These are phyloP conservation scores for Zygosaccharomyces pseudobailii DNA, from an alignment of 1,139 yeast species.

Conservation along the genomic window DNA sequence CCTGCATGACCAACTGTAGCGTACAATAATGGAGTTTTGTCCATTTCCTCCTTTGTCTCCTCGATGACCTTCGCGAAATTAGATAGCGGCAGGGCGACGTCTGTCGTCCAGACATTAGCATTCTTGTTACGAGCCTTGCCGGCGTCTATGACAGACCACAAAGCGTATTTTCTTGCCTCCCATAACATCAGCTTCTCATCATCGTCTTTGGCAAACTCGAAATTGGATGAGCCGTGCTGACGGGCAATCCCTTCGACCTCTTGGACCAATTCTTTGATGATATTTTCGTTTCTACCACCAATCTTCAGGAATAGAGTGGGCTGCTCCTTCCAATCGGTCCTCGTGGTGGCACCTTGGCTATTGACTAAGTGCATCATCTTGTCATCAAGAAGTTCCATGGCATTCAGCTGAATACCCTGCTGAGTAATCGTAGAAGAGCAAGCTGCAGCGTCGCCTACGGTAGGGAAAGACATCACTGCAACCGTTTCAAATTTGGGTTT, in stretches of 20 bases:
- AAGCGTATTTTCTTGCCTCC: slow-evolving; percentile 84
- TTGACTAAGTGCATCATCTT: slow-evolving; percentile 68
- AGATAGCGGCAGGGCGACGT: slow-evolving; percentile 86
- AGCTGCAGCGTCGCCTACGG: slow-evolving; percentile 58
- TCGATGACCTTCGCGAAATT: slow-evolving; percentile 56
- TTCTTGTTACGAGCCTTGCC: slow-evolving; percentile 48
- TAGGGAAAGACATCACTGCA: slow-evolving; percentile 61
- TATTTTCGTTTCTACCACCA: slow-evolving; percentile 55
- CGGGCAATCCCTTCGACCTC: slow-evolving; percentile 53
- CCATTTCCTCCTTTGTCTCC: slow-evolving; percentile 54
- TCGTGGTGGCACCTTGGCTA: slow-evolving; percentile 53
- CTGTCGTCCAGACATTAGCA: slow-evolving; percentile 78
- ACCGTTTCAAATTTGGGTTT: slow-evolving; percentile 60
- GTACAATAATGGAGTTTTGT: slow-evolving; percentile 49
- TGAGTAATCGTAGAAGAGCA: slow-evolving; percentile 58
- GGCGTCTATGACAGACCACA: slow-evolving; percentile 79
- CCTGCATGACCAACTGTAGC: slow-evolving; percentile 79
- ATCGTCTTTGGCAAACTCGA: slow-evolving; percentile 54
- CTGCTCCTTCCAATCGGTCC: slow-evolving; percentile 64
- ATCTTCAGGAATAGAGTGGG: slow-evolving; percentile 78
- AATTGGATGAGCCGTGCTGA: slow-evolving; percentile 10
- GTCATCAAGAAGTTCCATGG: slow-evolving; percentile 62
- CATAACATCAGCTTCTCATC: slow-evolving; percentile 71
- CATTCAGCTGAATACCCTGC: slow-evolving; percentile 61
- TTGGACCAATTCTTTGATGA: slow-evolving; percentile 51